Percentiles rank a stretch among this genome's conserved stretches.
phyloP scores from a whole-genome alignment of 331 rosid species.

The Quercus phellos region DNA sequence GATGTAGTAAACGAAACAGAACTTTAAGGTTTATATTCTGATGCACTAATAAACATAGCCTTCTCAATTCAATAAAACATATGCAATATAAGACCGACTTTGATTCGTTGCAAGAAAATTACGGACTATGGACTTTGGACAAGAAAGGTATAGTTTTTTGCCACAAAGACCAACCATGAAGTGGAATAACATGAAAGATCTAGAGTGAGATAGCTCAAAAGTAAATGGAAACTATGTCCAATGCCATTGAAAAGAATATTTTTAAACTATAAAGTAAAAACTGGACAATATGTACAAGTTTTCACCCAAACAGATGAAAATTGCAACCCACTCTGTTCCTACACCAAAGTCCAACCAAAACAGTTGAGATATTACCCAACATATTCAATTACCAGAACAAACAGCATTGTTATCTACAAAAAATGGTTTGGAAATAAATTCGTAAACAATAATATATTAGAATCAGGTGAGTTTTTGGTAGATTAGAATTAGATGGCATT shows the following conservation, averaged over 20 bases:
- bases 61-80: neutral
- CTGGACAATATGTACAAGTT: neutral
- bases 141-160: neutral
- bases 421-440: constrained; percentile 6
- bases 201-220: neutral
- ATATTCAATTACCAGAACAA: neutral
- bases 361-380: neutral
- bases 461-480: neutral
- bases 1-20: too few species aligned
- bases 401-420: neutral
- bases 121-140: neutral
- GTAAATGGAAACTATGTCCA: neutral
- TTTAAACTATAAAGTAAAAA: neutral
- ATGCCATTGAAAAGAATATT: neutral
- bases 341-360: neutral
- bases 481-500: neutral
- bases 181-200: neutral
- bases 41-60: too few species aligned
- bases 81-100: neutral
- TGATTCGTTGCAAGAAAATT: neutral
- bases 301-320: neutral
- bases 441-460: neutral
- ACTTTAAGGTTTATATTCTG: too few species aligned
- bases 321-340: neutral
- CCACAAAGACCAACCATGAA: neutral